A percentile compares a stretch with the other conserved stretches of the same genome.
These are phyloP conservation scores for Chrysoporthe deuterocubensis DNA, from an alignment of 2,329 filamentous ascomycete species.

Conservation along the genomic window DNA sequence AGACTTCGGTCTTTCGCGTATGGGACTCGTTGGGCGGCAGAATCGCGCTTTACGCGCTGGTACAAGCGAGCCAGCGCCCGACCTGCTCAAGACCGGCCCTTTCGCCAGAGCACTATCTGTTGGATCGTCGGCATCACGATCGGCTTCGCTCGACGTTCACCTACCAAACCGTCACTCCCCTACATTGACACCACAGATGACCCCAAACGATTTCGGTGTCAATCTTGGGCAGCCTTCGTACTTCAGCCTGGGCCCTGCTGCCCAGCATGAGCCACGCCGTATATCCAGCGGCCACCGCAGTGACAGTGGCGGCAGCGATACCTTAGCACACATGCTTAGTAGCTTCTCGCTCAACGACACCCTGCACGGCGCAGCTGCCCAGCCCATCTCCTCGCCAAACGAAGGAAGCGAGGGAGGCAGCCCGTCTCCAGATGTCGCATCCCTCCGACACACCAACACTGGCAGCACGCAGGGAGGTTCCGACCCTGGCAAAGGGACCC, in stretches of 20 bases:
- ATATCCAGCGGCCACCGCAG: conserved; percentile 83
- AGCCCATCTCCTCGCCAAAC: conserved; percentile 61
- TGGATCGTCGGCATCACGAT: conserved; percentile 75
- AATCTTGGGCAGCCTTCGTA: conserved; percentile 87
- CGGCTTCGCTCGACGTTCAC: conserved; percentile 90
- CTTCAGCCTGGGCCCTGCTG: conserved; percentile 71
- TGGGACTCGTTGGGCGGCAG: conserved; percentile 95
- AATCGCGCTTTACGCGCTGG: conserved; percentile 85
- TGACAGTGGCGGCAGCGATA: conserved; percentile 90
- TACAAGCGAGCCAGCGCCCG: conserved; percentile 81
- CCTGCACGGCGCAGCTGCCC: conserved; percentile 44
- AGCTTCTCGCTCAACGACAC: conserved; percentile 75
- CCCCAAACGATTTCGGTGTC: conserved; percentile 68
- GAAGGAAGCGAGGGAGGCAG: conserved; percentile 74
- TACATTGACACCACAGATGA: conserved; percentile 82
- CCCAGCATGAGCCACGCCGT: conserved; percentile 63
- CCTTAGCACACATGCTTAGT: conserved; percentile 79
- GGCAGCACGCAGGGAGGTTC: conserved; percentile 47
- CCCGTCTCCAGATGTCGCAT: conserved; percentile 76
- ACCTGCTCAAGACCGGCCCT: conserved; percentile 88
- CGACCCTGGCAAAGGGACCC: conserved; percentile 61
- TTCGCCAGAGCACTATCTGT: conserved; percentile 86
- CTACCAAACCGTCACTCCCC: conserved; percentile 71
- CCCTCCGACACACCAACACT: conserved; percentile 59
- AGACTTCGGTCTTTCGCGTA: conserved; percentile 94